Conservation (phyloP, 2,329 filamentous ascomycete genomes). For the Fusarium verticillioides region DNA sequence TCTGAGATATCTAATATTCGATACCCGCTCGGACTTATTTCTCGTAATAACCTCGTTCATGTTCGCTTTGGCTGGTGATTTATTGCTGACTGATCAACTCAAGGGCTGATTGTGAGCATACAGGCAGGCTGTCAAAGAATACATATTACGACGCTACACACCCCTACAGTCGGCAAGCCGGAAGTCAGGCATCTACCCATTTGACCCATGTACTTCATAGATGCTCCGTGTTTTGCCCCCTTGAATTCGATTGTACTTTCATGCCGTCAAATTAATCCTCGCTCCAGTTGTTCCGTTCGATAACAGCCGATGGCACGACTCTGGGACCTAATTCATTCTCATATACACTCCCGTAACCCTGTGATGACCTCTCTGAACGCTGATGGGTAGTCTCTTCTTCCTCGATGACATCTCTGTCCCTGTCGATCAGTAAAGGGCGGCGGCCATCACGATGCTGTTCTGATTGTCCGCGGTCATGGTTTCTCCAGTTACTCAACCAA, state of each 20-base stretch:
- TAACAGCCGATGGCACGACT: constrained; percentile 43
- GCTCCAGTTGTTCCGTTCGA: constrained; percentile 43
- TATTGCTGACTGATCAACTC: background rate
- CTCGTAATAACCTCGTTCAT: background rate
- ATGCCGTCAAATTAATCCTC: constrained; percentile 5
- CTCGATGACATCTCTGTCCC: constrained; percentile 46
- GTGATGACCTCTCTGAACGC: constrained; percentile 10
- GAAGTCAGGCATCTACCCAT: background rate
- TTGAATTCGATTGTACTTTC: background rate
- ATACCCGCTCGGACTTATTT: background rate
- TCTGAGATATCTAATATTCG: background rate
- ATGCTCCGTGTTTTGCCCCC: background rate
- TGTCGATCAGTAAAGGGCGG: constrained; percentile 43
- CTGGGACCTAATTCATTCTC: constrained; percentile 35
- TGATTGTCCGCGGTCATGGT: background rate
- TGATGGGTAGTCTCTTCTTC: constrained; percentile 33
- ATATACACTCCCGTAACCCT: constrained; percentile 36
- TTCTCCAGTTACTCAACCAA: constrained; percentile 48
- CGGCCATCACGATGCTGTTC: constrained; percentile 28
- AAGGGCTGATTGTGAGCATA: background rate
- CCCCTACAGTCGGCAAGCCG: background rate
- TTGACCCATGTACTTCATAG: background rate
- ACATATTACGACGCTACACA: background rate
- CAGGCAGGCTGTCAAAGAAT: background rate
- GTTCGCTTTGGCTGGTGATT: background rate